Percentiles rank a stretch among this genome's conserved stretches.
phyloP scores from a whole-genome alignment of 2,329 filamentous ascomycete genomes.

The Trichoderma guizhouense region DNA sequence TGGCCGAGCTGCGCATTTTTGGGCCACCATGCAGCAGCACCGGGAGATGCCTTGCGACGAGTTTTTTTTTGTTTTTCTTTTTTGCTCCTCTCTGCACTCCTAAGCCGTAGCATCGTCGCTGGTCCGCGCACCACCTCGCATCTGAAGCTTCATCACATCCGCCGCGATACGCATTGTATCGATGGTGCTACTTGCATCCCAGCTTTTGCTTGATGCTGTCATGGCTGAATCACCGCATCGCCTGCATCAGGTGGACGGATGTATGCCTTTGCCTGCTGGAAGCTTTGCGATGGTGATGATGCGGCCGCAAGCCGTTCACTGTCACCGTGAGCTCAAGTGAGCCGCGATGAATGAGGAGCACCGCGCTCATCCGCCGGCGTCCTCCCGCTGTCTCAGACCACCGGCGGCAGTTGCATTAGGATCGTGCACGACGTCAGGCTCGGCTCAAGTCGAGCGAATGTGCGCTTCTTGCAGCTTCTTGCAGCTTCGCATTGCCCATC shows the following conservation, averaged over 20 bases:
- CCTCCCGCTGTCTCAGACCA: constrained; percentile 3
- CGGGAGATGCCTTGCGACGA: background rate
- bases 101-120: constrained; percentile 2
- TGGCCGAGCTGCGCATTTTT: constrained; percentile 18
- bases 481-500: constrained; percentile 4
- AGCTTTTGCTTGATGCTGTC: background rate
- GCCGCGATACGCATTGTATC: background rate
- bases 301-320: constrained; percentile 5
- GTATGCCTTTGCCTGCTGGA: background rate
- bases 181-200: background rate
- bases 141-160: background rate
- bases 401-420: background rate
- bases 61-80: background rate
- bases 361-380: background rate
- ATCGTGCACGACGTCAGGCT: background rate
- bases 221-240: constrained; percentile 27
- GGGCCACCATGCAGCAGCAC: background rate
- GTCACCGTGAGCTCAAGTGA: constrained; percentile 13
- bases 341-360: constrained; percentile 9
- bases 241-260: background rate
- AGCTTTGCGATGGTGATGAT: constrained; percentile 22
- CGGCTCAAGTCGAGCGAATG: background rate
- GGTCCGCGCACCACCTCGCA: background rate
- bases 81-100: background rate
- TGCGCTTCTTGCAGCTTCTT: background rate